These are phyloP conservation scores for Lophiostoma macrostomum DNA, from an alignment of 495 filamentous ascomycete species.

Conservation along the genomic window DNA sequence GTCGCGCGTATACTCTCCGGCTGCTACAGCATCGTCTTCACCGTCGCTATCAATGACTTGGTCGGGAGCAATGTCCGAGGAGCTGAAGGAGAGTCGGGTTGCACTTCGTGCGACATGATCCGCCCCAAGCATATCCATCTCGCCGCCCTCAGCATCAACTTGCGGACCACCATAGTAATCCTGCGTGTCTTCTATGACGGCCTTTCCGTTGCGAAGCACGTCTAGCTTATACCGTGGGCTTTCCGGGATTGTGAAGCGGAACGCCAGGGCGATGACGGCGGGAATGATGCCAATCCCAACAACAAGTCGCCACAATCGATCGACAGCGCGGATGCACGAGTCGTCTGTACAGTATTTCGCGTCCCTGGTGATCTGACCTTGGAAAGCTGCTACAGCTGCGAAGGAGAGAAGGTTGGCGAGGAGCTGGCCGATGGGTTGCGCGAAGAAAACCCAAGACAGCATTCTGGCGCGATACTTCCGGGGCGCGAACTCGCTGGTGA, in stretches of 20 bases:
- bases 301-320: slow-evolving; percentile 26
- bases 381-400: slow-evolving; percentile 15
- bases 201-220: slow-evolving; percentile 21
- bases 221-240: slow-evolving; percentile 30
- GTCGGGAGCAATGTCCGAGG: slow-evolving; percentile 23
- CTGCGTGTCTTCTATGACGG: slow-evolving; percentile 19
- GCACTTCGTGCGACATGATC: neutral
- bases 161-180: slow-evolving; percentile 21
- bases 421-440: slow-evolving; percentile 27
- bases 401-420: slow-evolving; percentile 30
- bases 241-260: slow-evolving; percentile 30
- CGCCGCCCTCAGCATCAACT: slow-evolving; percentile 18
- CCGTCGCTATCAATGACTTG: slow-evolving; percentile 18
- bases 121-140: slow-evolving; percentile 13
- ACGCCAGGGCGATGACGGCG: slow-evolving; percentile 23
- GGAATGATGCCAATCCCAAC: slow-evolving; percentile 29
- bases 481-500: slow-evolving; percentile 27
- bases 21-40: neutral
- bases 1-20: neutral
- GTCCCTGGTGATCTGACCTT: slow-evolving; percentile 17
- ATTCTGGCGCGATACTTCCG: slow-evolving; percentile 24
- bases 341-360: slow-evolving; percentile 13
- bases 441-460: slow-evolving; percentile 30
- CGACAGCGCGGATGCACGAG: slow-evolving; percentile 21
- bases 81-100: slow-evolving; percentile 11